These are phyloP conservation scores for Mycena vitilis DNA, from an alignment of 768 basidiomycete genomes.

Conservation along the genomic window DNA sequence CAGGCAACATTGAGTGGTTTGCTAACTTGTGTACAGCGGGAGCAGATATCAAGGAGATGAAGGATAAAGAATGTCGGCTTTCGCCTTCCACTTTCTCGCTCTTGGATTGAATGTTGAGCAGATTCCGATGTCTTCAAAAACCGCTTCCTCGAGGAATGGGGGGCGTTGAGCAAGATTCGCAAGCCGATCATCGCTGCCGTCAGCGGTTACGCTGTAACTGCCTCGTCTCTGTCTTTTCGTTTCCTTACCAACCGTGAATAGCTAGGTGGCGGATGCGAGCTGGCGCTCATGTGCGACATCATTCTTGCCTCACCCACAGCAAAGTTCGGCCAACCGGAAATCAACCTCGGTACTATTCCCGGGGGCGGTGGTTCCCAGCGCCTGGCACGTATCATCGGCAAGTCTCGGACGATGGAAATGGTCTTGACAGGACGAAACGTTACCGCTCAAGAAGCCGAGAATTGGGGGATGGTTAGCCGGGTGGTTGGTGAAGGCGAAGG, in stretches of 20 bases:
- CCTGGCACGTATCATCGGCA: slow-evolving; percentile 86
- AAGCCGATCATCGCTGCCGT: slow-evolving; percentile 98
- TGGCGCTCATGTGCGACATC: slow-evolving; percentile 97
- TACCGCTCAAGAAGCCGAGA: slow-evolving; percentile 82
- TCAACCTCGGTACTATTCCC: slow-evolving; percentile 94
- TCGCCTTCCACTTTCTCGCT: slow-evolving; percentile 6
- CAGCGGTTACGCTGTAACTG: slow-evolving; percentile 89
- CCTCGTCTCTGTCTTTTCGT: not conserved
- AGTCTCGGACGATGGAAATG: slow-evolving; percentile 95
- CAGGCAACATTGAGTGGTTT: not conserved
- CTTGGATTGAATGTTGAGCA: slow-evolving; percentile 42
- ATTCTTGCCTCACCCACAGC: slow-evolving; percentile 92
- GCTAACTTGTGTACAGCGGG: slow-evolving; percentile 67
- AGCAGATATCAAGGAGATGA: slow-evolving; percentile 99
- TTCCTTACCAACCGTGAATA: slow-evolving; percentile 44
- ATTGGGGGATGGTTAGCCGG: slow-evolving; percentile 89
- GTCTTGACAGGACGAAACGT: slow-evolving; percentile 89
- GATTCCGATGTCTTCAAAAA: slow-evolving; percentile 89
- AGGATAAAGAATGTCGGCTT: slow-evolving; percentile 86
- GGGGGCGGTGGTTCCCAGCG: slow-evolving; percentile 96
- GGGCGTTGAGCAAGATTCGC: slow-evolving; percentile 72
- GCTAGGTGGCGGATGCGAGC: slow-evolving; percentile 98
- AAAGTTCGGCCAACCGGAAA: slow-evolving; percentile 95
- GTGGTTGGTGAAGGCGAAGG: slow-evolving; percentile 83
- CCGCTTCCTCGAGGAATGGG: slow-evolving; percentile 91